A percentile compares a stretch with the other conserved stretches of the same genome.
These are phyloP conservation scores for Aegilops tauschii DNA, from an alignment of 176 grass and related monocot genomes.

Conservation along the genomic window DNA sequence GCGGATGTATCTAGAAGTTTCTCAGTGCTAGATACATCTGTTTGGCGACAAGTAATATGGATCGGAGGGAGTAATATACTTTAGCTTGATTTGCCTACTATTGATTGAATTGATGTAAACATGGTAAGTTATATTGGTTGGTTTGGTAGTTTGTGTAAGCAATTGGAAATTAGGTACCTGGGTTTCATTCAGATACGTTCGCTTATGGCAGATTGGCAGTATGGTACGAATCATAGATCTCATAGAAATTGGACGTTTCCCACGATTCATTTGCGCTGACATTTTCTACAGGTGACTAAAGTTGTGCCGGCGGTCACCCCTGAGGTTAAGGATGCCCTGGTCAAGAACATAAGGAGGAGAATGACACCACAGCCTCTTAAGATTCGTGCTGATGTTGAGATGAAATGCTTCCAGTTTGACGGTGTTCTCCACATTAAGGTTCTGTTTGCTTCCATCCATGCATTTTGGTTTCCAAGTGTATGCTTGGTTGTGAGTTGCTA, in stretches of 20 bases:
- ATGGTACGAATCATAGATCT: background rate
- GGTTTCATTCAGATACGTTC: background rate
- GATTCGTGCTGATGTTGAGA: conserved; percentile 62
- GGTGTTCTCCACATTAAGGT: conserved; percentile 76
- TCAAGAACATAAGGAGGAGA: conserved; percentile 63
- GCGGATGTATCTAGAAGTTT: no score
- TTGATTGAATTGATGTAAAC: background rate
- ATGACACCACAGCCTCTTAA: conserved; percentile 64
- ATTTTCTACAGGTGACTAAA: conserved; percentile 46
- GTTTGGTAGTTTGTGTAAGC: background rate
- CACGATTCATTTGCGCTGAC: background rate
- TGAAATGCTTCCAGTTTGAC: conserved; percentile 67
- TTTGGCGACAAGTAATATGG: no score
- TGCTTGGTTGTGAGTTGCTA: conserved; percentile 2
- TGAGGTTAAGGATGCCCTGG: conserved; percentile 65
- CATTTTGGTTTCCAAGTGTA: background rate
- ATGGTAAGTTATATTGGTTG: background rate
- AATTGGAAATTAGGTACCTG: background rate
- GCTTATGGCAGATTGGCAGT: background rate
- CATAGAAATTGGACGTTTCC: background rate
- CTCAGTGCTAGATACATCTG: no score
- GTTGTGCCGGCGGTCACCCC: conserved; percentile 48
- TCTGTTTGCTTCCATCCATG: background rate
- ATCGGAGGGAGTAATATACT: no score
- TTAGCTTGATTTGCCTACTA: background rate